A percentile compares a stretch with the other conserved stretches of the same genome.
These are phyloP conservation scores for Poronia punctata DNA, from an alignment of 495 filamentous ascomycete genomes.

Conservation along the genomic window DNA sequence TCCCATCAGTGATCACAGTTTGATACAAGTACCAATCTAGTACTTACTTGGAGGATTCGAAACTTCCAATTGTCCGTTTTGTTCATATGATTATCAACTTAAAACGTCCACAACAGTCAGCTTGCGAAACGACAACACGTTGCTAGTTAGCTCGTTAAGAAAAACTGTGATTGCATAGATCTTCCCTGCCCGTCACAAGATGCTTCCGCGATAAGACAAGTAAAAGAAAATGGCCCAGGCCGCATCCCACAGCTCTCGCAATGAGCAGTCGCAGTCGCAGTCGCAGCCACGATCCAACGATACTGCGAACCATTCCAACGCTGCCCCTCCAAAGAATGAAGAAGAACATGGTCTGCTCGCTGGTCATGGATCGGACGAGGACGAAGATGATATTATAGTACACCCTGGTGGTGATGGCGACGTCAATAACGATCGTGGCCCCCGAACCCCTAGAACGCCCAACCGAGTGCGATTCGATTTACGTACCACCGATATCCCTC, in stretches of 20 bases:
- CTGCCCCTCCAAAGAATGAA: conserved; percentile 24
- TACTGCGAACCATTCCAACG: conserved; percentile 11
- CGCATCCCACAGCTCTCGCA: conserved; percentile 29
- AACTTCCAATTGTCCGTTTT: no score
- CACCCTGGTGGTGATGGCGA: conserved; percentile 23
- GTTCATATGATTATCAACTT: no score
- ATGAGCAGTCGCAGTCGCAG: conserved; percentile 16
- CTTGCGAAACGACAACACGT: no score
- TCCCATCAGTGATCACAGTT: no score
- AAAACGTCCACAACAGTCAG: no score
- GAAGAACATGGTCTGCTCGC: conserved; percentile 42
- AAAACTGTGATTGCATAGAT: no score
- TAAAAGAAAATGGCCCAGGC: conserved; percentile 37
- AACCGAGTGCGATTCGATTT: conserved; percentile 88
- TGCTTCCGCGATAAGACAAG: conserved; percentile 25
- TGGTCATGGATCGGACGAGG: conserved; percentile 13
- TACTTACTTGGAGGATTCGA: no score
- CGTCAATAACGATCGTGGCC: conserved; percentile 18
- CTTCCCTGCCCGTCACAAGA: no score
- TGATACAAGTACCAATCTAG: no score
- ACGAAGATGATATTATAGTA: conserved; percentile 31
- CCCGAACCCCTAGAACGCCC: conserved; percentile 65
- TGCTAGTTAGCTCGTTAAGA: no score
- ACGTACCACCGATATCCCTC: conserved; percentile 36
- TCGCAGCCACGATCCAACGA: background rate